Base-by-base conservation (phyloP, 177 flowering plant genomes). In the Vitis hybrid region DNA sequence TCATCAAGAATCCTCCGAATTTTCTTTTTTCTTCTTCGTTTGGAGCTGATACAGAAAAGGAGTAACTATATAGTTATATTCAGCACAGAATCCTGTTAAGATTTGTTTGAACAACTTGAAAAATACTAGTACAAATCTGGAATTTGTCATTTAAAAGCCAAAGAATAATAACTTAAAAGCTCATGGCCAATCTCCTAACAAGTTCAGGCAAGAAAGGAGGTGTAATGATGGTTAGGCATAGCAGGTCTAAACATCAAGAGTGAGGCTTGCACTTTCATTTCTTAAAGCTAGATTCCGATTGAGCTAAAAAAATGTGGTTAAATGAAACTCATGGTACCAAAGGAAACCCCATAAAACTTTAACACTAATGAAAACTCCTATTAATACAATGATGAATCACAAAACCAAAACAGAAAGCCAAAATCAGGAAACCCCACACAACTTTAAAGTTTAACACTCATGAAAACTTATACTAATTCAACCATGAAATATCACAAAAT, bases 1-100 rank as follows among this genome's bases (percentile, higher is more conserved):
- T 96, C 98, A 73, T 91, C 97, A 61, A 96, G 77, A 62, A 96
- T 96, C 74, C 98, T 85, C 58, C 98, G 80, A 65, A 92, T 92
- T 76, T 78, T 86, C 85, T 88, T 91, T 70, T 94, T 91, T 26
- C 66, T 75, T 74, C 81, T 82, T 75, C 75, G 88, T 81, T 81
- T 91, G 10, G 74, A 66, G 71, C 97, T 93, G 77, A 45, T 66
- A 61, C 56, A 74, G 62, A 65, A 56, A 58, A 64, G 71, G 21
- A 16, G 31, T 19, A 63, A 10, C 51, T 12, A 65, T 2, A 51
- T 39, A 48, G 58, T 57, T 21, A 66, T 16, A 0, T 13, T 16
- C 15, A 12, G 19, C 9, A 10, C 2, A 56, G 56, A 12, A 56
- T 21, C 63, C 2, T 11, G 62, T 22, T 55, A 16, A 14, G 45